These are phyloP conservation scores for Exophiala dermatitidis DNA, from an alignment of 2,329 filamentous ascomycete species.

Conservation along the genomic window DNA sequence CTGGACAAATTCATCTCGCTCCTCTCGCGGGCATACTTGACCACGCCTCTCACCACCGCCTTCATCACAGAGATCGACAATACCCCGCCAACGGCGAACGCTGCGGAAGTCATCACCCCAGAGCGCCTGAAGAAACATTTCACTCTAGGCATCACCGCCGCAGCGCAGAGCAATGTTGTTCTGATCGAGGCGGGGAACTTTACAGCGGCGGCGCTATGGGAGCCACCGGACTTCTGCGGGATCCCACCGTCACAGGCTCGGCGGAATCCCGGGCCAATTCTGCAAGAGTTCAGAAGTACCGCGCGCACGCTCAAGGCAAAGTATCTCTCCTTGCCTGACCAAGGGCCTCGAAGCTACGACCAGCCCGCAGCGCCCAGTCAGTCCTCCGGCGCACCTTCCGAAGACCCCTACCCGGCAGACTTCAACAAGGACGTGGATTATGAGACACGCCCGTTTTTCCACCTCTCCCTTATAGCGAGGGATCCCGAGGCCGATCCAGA, in stretches of 20 bases:
- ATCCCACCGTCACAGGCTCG: slow-evolving; percentile 25
- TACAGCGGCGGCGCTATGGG: slow-evolving; percentile 24
- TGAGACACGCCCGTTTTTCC: slow-evolving; percentile 25
- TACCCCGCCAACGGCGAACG: slow-evolving; percentile 7
- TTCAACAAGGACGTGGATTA: slow-evolving; percentile 27
- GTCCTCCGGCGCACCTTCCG: slow-evolving; percentile 23
- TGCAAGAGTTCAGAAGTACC: slow-evolving; percentile 22
- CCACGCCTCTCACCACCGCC: slow-evolving; percentile 25
- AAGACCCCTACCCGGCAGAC: slow-evolving; percentile 25
- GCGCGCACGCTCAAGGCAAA: slow-evolving; percentile 24
- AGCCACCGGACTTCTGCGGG: slow-evolving; percentile 27
- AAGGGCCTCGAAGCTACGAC: slow-evolving; percentile 24
- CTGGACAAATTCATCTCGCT: slow-evolving; percentile 25
- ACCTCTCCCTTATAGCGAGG: slow-evolving; percentile 23
- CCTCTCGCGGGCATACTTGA: slow-evolving; percentile 21
- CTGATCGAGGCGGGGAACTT: slow-evolving; percentile 17
- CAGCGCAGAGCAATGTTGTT: slow-evolving; percentile 22
- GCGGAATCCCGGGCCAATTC: slow-evolving; percentile 24
- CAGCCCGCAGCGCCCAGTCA: slow-evolving; percentile 26
- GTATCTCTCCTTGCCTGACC: slow-evolving; percentile 24
- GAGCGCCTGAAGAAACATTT: slow-evolving; percentile 24
- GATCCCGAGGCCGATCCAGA: slow-evolving; percentile 15
- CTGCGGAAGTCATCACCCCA: slow-evolving; percentile 19
- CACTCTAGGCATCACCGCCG: slow-evolving; percentile 25
- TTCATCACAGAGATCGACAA: slow-evolving; percentile 27